These are phyloP conservation scores for Sugiyamaella grinbergsii DNA, from an alignment of 1,139 yeast species.

Conservation along the genomic window DNA sequence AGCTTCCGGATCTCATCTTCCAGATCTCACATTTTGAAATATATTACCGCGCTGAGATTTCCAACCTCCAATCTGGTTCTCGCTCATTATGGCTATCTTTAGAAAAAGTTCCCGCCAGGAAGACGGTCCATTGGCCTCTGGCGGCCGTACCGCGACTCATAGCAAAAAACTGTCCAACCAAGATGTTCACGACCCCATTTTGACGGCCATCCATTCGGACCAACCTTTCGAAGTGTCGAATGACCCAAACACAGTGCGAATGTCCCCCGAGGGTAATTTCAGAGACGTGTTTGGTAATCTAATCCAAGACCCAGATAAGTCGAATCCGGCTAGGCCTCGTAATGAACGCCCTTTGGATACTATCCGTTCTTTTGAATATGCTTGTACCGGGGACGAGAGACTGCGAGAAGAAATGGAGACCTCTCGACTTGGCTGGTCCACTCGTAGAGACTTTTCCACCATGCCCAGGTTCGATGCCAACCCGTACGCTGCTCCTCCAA, in stretches of 20 bases:
- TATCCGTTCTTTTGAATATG: slow-evolving; percentile 85
- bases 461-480: slow-evolving; percentile 44
- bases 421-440: slow-evolving; percentile 74
- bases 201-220: slow-evolving; percentile 88
- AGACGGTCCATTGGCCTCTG: slow-evolving; percentile 26
- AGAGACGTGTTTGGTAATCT: slow-evolving; percentile 84
- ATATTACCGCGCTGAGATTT: too few relatives aligned
- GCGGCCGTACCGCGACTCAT: slow-evolving; percentile 25
- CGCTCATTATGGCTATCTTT: slow-evolving; percentile 30
- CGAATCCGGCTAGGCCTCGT: slow-evolving; percentile 88
- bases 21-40: too few relatives aligned
- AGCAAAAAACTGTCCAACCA: slow-evolving; percentile 31
- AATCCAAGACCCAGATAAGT: slow-evolving; percentile 73
- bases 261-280: slow-evolving; percentile 48
- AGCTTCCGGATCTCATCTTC: too few relatives aligned
- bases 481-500: slow-evolving; percentile 42
- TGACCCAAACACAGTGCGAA: slow-evolving; percentile 47
- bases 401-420: slow-evolving; percentile 82
- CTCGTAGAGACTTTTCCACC: slow-evolving; percentile 57
- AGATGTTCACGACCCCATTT: slow-evolving; percentile 79
- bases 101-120: slow-evolving; percentile 24
- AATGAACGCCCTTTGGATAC: slow-evolving; percentile 97
- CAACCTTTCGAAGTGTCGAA: slow-evolving; percentile 90
- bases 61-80: too few relatives aligned
- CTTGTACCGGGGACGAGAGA: slow-evolving; percentile 81